Conservation (phyloP, 192 early-diverging fungal species). For the Endogone sp. region DNA sequence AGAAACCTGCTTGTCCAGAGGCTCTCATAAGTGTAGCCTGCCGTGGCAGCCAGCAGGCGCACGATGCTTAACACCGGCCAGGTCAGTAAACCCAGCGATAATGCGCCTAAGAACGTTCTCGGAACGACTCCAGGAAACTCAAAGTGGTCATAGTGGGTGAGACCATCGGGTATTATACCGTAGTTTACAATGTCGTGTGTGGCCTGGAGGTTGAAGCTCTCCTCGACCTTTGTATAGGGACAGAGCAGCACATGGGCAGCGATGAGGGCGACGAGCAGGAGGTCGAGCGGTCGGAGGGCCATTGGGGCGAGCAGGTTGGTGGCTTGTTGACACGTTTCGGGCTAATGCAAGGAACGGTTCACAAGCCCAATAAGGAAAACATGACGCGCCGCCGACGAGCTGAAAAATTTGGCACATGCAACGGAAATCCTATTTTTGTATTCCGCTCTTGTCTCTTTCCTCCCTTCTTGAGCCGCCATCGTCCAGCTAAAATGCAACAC, state of each 20-base stretch:
- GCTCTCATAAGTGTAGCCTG: background rate
- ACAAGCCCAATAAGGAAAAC: background rate
- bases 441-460: background rate
- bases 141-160: slow-evolving; percentile 73
- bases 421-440: background rate
- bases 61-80: slow-evolving; percentile 41
- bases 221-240: slow-evolving; percentile 96
- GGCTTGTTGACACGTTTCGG: too few species aligned
- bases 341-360: background rate
- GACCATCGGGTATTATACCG: slow-evolving; percentile 24
- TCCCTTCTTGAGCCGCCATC: too few species aligned
- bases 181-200: slow-evolving; percentile 80
- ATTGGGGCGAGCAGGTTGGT: background rate
- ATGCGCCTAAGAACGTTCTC: slow-evolving; percentile 85
- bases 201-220: slow-evolving; percentile 94
- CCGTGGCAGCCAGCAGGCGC: slow-evolving; percentile 20
- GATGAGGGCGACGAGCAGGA: background rate
- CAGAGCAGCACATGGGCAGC: slow-evolving; percentile 9
- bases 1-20: slow-evolving; percentile 20
- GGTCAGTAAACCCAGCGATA: slow-evolving; percentile 48
- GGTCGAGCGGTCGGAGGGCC: background rate
- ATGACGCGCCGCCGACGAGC: too few species aligned
- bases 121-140: slow-evolving; percentile 95
- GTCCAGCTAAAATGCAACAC: too few species aligned
- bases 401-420: background rate